Percentiles rank a stretch among this genome's conserved stretches.
Evolutionary conservation across 1,284 basidiomycete genomes (phyloP).

Genomic region (Ustilago cynodontis): DNA sequence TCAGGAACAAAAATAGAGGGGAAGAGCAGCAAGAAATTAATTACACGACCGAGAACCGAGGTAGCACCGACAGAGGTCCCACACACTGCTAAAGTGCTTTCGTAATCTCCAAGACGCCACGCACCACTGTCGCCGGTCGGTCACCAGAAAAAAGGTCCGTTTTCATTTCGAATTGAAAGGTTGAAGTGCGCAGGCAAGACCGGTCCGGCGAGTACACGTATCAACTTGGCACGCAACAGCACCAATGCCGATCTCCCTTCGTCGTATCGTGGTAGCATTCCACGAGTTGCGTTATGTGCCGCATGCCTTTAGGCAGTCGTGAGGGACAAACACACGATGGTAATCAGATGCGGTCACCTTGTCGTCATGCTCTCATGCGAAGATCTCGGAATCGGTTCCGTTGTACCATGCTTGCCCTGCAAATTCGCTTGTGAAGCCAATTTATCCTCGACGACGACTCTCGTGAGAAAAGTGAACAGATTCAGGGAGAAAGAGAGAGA

Average conservation of each 20-base stretch:
- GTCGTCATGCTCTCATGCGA: too few species aligned
- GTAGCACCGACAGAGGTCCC: slow-evolving; percentile 14
- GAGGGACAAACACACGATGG: too few species aligned
- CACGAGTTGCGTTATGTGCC: too few species aligned
- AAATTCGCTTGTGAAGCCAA: neutral
- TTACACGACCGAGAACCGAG: slow-evolving; percentile 29
- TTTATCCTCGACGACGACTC: neutral
- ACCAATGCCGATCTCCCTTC: too few species aligned
- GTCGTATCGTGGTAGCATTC: too few species aligned
- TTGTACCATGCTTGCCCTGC: neutral
- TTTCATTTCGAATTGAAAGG: neutral
- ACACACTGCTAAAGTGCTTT: neutral
- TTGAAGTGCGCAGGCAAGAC: slow-evolving; percentile 10
- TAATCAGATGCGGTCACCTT: too few species aligned
- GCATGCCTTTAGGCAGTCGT: too few species aligned
- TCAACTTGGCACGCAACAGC: neutral
- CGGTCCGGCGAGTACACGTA: slow-evolving; percentile 16
- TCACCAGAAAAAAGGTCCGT: neutral
- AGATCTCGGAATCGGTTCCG: neutral
- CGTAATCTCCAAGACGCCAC: neutral
- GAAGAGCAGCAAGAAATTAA: neutral
- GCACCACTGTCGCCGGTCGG: neutral
- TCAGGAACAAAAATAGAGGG: neutral
- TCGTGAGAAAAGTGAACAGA: neutral
- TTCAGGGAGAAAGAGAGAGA: neutral